Evolutionary conservation across 139 green algal species (phyloP), one percentile per base, ranked within the genome.

Genomic region (Auxenochlorella pyrenoidosa): DNA sequence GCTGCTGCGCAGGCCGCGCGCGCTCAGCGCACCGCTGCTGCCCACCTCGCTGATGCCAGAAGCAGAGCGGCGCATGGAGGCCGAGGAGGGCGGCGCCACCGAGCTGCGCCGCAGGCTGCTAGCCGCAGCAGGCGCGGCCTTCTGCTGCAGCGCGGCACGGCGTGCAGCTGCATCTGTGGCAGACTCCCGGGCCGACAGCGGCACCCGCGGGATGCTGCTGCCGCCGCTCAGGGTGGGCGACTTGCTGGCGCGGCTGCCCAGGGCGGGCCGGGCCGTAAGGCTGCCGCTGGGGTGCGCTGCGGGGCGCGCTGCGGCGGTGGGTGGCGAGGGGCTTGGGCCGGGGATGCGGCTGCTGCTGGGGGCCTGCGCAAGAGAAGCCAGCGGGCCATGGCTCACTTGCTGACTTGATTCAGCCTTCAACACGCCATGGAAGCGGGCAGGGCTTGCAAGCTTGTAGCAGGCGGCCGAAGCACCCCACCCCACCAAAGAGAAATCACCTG

Each of bases 11-110:
- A 83, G 0, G 59, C 84, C 75, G n/a, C 84, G 73, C 6, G 84
- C 72, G 19, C 84, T 88, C 19, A 88, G 73, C 34, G 84, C 54
- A 5, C 83, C 83, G 54, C 36, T 86, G 82, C 82, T 78, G 65
- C 65, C n/a, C 6, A 36, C 28, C 13, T 85, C 63, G 63, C 63
- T 75, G 16, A 66, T 1, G 13, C 63, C 63, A 30, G 80, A 85
- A 8, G 43, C 41, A 3, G 60, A 71, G 21, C 82, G 82, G 16
- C 66, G 82, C 41, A 86, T 86, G 82, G 19, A 44, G 16, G 60
- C 63, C 12, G 80, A 30, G 30, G 24, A 28, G 21, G 36, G 19
- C 18, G 63, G 59, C 36, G 63, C 5, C 12, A 36, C 32, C 2
- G 82, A 79, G 18, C 54, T 63, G 54, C 44, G 82, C 32, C 66